Evolutionary conservation across 805 yeast genomes (phyloP), one percentile per base, ranked within the genome.

Genomic region (Barnettozyma siamensis): DNA sequence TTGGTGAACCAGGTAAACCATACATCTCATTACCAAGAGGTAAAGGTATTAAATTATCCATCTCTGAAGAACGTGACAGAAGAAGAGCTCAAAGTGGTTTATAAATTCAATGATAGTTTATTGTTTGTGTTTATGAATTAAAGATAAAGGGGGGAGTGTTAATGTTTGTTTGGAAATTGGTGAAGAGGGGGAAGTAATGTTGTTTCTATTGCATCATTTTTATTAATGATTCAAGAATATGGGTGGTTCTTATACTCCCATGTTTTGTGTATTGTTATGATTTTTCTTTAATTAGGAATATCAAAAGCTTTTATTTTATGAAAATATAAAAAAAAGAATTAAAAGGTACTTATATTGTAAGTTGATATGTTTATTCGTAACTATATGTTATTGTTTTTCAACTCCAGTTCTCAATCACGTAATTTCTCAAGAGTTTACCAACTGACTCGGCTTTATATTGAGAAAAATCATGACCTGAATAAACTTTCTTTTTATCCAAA

Each of bases 1-100:
- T 88, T 65, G 96, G 96, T 73, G 95, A 88, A 76, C 88, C 88
- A 64, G 83, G 86, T 73, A 88, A 86, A 77, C 95, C 96, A 66
- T 79, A 78, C 79, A 78, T 88, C 67, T 86, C 95, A 50, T 78
- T 88, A 72, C 96, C 97, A 77, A 88, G 88, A 91, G 97, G 96
- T 77, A 88, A 88, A 83, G 97, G 97, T 84, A 84, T 88, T 73
- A 88, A 88, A 80, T 81, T 88, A 68, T 69, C 91, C 64, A 88
- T 88, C 69, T 77, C 96, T 67, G 96, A 88, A 78, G 96, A 88
- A 83, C 88, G 96, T 76, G 96, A 88, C 86, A 81, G 89, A 80
- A 89, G 95, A 76, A 85, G 96, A 76, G 88, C 91, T 66, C 84
- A 78, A 69, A 30, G 41, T 29, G 55, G 52, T 38, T 47, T 49